Evolutionary conservation across 495 filamentous ascomycete genomes (phyloP), one percentile per base, ranked within the genome.

Genomic region (Gamarada debralockiae): DNA sequence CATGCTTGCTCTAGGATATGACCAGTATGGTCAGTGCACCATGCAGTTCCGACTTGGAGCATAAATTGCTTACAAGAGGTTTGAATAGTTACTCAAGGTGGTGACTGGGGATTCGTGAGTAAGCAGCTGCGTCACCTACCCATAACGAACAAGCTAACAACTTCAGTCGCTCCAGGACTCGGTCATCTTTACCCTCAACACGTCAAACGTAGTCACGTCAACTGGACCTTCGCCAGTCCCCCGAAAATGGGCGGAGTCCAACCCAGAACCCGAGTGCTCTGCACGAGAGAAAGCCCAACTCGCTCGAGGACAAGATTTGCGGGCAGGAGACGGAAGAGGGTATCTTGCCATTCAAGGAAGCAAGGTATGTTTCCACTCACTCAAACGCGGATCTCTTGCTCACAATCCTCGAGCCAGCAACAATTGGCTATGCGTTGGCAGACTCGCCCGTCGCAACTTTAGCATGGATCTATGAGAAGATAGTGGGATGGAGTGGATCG

Each of bases 391-490:
- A 5, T 15, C 24, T 55, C 37, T 27, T 22, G 2, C 40, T 55
- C 25, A 45, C 31, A 20, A 17, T 9, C 25, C 84, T 81, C 18
- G 83, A 82, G 56, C 84, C 85, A 2, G 73, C 82, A 48, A 87
- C 84, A 0, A 66, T 87, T 1, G 77, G 76, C n/a, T 77, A 75
- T 31, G 72, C 69, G 0, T 68, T 85, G 0, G 62, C 70, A 7
- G 83, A 85, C 58, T 80, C 74, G 18, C 84, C 84, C 2, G 70
- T 83, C 13, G 82, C 69, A 4, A 64, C 81, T 24, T 63, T 86
- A 14, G 72, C 82, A 1, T 87, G 82, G 81, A 81, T 88, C 39
- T 81, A 82, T 44, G 85, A 87, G 63, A 87, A 87, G 54, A 71
- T 87, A 21, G 73, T 79, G 58, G 74, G 79, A 49, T 84, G 85